Base-by-base conservation (phyloP, 352 stramenopile species). In the Pythium utonaiense region DNA sequence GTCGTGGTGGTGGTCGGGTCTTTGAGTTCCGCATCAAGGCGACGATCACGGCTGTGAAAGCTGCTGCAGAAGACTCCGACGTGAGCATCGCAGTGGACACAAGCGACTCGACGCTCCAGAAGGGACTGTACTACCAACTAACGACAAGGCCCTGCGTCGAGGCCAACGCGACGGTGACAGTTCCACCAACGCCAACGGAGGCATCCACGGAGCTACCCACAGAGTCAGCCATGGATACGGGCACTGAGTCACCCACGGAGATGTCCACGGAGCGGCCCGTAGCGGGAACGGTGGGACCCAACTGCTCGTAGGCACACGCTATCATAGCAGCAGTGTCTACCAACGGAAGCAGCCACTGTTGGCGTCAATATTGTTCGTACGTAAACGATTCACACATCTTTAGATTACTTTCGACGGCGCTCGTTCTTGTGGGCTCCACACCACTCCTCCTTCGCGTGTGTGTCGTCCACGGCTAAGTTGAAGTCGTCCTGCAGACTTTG, bases 31-130 rank as follows among this genome's bases (percentile, higher is more conserved):
- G 62, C 14, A 73, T 75, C 57, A 54, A 53, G 27, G 66, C 60
- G 36, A 59, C 24, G 1, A 62, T 75, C 41, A 62, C 41, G 3
- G 69, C 69, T 3, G 40, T 50, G 25, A 75, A 75, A 30, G 36
- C 47, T 1, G 33, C 9, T 6, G 16, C 45, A 3, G 33, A 33
- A 27, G 65, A 68, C 38, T 44, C 64, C 9, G 69, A 75, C 53
- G 69, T 73, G 41, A 41, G 53, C n/a, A 70, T 75, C 34, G 53
- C 64, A 7, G 62, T 75, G 9, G 69, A 76, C 45, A 67, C 60
- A 28, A 75, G 61, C 24, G 69, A 75, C 36, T 13, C 64, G 19
- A 58, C 24, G 24, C 34, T 73, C 9, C 51, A 58, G 33, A 75
- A 70, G 25, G 57, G 65, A 7, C 19, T 76, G 19, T 64, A 70